Percentiles rank a stretch among this genome's conserved stretches.
Conservation (phyloP, 805 yeast genomes). For the Kazachstania bromeliacearum region DNA sequence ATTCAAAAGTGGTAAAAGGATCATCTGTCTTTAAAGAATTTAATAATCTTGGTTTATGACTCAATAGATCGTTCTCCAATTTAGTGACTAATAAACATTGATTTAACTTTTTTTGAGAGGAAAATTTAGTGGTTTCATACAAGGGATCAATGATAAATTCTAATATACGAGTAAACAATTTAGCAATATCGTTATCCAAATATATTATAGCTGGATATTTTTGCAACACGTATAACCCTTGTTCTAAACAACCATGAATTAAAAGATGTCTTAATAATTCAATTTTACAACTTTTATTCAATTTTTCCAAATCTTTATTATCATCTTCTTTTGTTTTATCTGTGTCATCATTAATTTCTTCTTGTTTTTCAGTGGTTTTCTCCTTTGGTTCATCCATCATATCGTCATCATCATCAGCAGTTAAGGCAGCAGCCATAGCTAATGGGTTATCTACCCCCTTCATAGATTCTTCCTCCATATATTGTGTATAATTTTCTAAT, state of each 20-base stretch:
- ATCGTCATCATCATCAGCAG: constrained; percentile 50
- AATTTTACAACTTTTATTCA: constrained; percentile 28
- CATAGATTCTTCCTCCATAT: constrained; percentile 46
- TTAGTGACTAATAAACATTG: constrained; percentile 5
- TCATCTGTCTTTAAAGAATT: constrained; percentile 9
- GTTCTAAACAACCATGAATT: constrained; percentile 51
- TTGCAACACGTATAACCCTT: constrained; percentile 48
- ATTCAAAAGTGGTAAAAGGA: constrained; percentile 8
- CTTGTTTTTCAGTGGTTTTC: constrained; percentile 3
- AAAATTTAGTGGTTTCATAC: not conserved
- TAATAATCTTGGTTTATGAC: constrained; percentile 14
- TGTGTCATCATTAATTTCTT: constrained; percentile 15
- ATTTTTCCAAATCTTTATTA: constrained; percentile 15
- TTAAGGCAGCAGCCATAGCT: constrained; percentile 80
- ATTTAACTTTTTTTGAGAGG: not conserved
- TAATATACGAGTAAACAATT: constrained; percentile 41
- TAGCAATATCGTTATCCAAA: constrained; percentile 41
- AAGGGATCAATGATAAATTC: constrained; percentile 43
- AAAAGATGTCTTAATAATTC: constrained; percentile 46
- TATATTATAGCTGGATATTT: constrained; percentile 53
- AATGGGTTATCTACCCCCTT: constrained; percentile 66
- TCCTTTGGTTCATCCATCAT: not conserved
- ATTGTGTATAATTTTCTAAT: constrained; percentile 37
- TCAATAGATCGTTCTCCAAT: constrained; percentile 13
- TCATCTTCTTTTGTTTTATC: constrained; percentile 6